Evolutionary conservation across 257 asterid genomes (phyloP), one percentile per base, ranked within the genome.

Genomic region (Solanum clarkiae): DNA sequence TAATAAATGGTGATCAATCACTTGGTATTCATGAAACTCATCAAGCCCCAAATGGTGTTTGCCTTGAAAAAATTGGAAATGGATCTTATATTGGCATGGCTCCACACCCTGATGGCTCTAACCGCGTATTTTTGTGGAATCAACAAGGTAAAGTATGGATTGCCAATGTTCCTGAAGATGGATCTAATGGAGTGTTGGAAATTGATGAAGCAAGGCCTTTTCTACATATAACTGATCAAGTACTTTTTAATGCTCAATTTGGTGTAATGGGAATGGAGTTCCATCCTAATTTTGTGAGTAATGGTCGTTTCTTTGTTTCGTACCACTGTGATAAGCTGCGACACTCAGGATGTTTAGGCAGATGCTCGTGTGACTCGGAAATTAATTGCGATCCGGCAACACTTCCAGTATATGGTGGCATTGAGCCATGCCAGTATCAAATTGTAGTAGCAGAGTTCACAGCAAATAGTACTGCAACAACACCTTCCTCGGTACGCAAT

Each of bases 81-180:
- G 97, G 88, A 3, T 86, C 96, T 20, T 96, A 93, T 84, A 92
- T 96, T 1, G 92, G 92, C 88, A 92, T 94, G 98, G 95, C 74
- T 80, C 85, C 92, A 77, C 99, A 96, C 81, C 98, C 98, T 4
- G 96, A 96, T 80, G 98, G 99, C 74, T 94, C 98, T 16, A 85
- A 82, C 87, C 94, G 95, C 0, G 99, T 94, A 24, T 93, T 96
- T 85, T 93, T 96, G 87, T 89, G 98, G 4, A 93, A 92, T 88
- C 99, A 96, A 88, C 91, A 90, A 51, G 98, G 99, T 42, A 90
- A 89, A 88, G 91, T 94, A 84, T 96, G 94, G 95, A 47, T 96
- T 85, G 95, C 93, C 1, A 92, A 91, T 2, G 84, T 93, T 71
- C 99, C 98, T 17, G 62, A 86, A 24, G 89, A 87, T 82, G 96